Percentiles rank a stretch among this genome's conserved stretches.
These are phyloP conservation scores for Arthrocladium fulminans DNA, from an alignment of 2,329 filamentous ascomycete genomes.

Conservation along the genomic window DNA sequence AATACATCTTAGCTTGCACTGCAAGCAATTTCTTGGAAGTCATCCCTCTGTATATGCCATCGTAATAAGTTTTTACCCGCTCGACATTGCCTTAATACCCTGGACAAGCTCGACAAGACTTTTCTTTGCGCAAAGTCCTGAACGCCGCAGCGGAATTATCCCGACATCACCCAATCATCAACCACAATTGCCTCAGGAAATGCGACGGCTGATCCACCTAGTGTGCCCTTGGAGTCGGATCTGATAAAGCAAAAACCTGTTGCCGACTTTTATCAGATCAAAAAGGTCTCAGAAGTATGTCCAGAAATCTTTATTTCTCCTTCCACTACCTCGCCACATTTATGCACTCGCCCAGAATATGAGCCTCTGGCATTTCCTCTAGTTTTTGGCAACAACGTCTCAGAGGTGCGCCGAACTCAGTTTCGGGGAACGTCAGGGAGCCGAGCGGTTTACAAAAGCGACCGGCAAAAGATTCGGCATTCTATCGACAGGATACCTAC, in stretches of 20 bases:
- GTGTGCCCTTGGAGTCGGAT: not conserved
- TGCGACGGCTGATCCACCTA: not conserved
- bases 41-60: not conserved
- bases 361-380: not conserved
- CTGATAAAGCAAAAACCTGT: no score
- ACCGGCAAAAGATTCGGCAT: not conserved
- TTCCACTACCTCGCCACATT: not conserved
- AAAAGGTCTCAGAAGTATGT: not conserved
- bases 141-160: not conserved
- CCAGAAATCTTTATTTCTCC: not conserved
- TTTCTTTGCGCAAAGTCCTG: not conserved
- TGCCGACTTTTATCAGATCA: slow-evolving; percentile 1
- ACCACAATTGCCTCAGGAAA: not conserved
- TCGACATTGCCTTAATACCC: not conserved
- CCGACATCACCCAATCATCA: not conserved
- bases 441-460: not conserved
- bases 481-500: not conserved
- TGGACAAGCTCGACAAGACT: not conserved
- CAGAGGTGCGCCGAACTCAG: not conserved
- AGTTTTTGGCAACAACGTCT: not conserved
- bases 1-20: not conserved
- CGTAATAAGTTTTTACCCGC: not conserved
- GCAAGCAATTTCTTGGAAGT: not conserved
- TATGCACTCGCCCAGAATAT: not conserved
- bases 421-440: not conserved